phyloP scores from a whole-genome alignment of 495 filamentous ascomycete species.

The Penicillium cosmopolitanum region DNA sequence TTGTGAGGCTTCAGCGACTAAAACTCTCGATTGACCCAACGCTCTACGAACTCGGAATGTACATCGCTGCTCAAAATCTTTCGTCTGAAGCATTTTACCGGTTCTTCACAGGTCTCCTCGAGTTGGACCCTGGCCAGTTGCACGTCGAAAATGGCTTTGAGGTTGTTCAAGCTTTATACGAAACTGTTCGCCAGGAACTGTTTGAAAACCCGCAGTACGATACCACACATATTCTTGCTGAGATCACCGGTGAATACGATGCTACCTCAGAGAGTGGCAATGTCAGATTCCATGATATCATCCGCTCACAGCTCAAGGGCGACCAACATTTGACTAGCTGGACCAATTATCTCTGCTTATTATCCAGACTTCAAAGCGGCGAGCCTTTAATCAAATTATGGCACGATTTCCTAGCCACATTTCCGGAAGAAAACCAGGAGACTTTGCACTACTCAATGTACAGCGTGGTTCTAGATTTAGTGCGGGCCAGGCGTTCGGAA shows the following conservation, averaged over 20 bases:
- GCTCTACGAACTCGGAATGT: conserved; percentile 27
- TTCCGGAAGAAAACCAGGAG: neutral
- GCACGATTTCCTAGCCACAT: conserved; percentile 21
- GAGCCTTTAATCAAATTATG: conserved; percentile 22
- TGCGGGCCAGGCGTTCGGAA: conserved; percentile 18
- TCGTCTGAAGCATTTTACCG: conserved; percentile 30
- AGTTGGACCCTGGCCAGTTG: neutral
- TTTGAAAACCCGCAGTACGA: conserved; percentile 32
- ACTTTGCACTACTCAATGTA: conserved; percentile 28
- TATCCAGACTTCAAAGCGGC: conserved; percentile 25
- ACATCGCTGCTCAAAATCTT: conserved; percentile 36
- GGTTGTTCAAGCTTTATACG: conserved; percentile 26
- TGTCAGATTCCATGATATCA: conserved; percentile 26
- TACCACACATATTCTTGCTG: conserved; percentile 23
- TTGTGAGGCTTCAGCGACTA: conserved; percentile 28
- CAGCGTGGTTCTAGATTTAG: conserved; percentile 24
- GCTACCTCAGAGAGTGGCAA: neutral
- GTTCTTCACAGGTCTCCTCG: conserved; percentile 19
- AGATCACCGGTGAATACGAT: conserved; percentile 32
- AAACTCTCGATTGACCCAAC: conserved; percentile 5
- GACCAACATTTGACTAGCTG: neutral
- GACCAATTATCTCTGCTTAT: conserved; percentile 26
- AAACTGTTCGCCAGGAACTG: conserved; percentile 22
- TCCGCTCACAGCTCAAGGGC: conserved; percentile 3
- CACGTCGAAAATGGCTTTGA: conserved; percentile 6